phyloP scores from a whole-genome alignment of 2,329 filamentous ascomycete species.

The Aureobasidium mangrovei region DNA sequence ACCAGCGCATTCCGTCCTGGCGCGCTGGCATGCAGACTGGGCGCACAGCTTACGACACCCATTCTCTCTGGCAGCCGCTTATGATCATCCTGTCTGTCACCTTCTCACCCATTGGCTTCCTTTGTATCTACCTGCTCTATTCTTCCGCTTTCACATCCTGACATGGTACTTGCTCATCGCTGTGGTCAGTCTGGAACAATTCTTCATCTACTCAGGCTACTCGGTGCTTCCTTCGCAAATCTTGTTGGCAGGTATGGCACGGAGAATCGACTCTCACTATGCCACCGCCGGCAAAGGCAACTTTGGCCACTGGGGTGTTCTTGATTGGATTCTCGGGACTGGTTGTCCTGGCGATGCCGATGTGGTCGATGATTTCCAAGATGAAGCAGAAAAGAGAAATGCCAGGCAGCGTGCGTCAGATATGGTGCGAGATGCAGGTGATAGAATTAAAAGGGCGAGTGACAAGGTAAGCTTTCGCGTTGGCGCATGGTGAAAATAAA shows the following conservation, averaged over 20 bases:
- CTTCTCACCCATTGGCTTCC: conserved; percentile 57
- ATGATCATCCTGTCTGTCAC: conserved; percentile 60
- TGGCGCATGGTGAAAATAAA: neutral
- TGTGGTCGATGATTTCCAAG: conserved; percentile 45
- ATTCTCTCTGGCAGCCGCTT: conserved; percentile 54
- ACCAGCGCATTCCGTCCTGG: conserved; percentile 20
- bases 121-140: conserved; percentile 54
- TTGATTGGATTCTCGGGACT: conserved; percentile 56
- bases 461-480: neutral
- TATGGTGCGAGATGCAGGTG: conserved; percentile 21
- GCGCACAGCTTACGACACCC: conserved; percentile 51
- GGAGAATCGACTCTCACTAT: conserved; percentile 51
- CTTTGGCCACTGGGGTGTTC: conserved; percentile 51
- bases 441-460: conserved; percentile 22
- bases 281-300: conserved; percentile 41
- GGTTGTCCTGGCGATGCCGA: conserved; percentile 35
- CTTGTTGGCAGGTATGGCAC: conserved; percentile 50
- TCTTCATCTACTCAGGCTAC: conserved; percentile 60
- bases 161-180: conserved; percentile 59
- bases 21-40: conserved; percentile 42
- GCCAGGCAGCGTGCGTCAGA: conserved; percentile 36
- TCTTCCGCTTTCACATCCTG: conserved; percentile 62
- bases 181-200: conserved; percentile 57
- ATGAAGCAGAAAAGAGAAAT: conserved; percentile 48
- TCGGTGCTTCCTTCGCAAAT: conserved; percentile 50